Evolutionary conservation across 805 yeast genomes (phyloP).

Genomic region (Candida xyloterini): DNA sequence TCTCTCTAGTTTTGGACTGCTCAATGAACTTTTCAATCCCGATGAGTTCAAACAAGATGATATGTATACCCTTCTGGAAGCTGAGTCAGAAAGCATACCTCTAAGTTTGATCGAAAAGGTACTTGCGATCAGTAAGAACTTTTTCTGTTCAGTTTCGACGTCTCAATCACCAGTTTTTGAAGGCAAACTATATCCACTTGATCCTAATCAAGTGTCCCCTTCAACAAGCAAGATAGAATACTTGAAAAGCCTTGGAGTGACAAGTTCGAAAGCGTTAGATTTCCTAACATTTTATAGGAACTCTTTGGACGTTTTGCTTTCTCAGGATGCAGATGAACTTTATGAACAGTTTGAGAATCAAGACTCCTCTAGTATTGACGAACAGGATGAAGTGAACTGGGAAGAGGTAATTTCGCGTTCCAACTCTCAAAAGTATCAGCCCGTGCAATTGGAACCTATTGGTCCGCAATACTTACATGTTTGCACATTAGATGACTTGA

Average conservation of each 20-base stretch:
- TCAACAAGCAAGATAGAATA: slow-evolving; percentile 36
- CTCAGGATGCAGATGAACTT: slow-evolving; percentile 22
- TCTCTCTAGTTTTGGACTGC: slow-evolving; percentile 38
- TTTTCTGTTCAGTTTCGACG: slow-evolving; percentile 39
- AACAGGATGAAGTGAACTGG: slow-evolving; percentile 23
- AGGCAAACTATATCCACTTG: slow-evolving; percentile 38
- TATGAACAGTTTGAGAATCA: slow-evolving; percentile 33
- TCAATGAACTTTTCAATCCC: slow-evolving; percentile 34
- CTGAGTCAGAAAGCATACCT: slow-evolving; percentile 32
- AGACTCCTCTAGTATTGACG: slow-evolving; percentile 4
- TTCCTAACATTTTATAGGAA: slow-evolving; percentile 23
- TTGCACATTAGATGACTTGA: slow-evolving; percentile 40
- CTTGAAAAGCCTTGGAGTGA: slow-evolving; percentile 30
- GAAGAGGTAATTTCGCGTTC: slow-evolving; percentile 18
- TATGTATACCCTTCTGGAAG: slow-evolving; percentile 10
- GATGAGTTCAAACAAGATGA: slow-evolving; percentile 18
- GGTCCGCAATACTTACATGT: slow-evolving; percentile 38
- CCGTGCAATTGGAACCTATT: slow-evolving; percentile 30
- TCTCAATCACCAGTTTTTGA: slow-evolving; percentile 33
- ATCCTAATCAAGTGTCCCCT: slow-evolving; percentile 39
- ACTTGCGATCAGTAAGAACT: slow-evolving; percentile 41
- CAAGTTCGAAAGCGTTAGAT: slow-evolving; percentile 32
- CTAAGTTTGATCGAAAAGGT: slow-evolving; percentile 42
- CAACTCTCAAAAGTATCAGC: slow-evolving; percentile 18
- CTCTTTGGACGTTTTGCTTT: slow-evolving; percentile 19